Conservation (phyloP, 1,284 basidiomycete genomes). For the Exsudoporus floridanus region DNA sequence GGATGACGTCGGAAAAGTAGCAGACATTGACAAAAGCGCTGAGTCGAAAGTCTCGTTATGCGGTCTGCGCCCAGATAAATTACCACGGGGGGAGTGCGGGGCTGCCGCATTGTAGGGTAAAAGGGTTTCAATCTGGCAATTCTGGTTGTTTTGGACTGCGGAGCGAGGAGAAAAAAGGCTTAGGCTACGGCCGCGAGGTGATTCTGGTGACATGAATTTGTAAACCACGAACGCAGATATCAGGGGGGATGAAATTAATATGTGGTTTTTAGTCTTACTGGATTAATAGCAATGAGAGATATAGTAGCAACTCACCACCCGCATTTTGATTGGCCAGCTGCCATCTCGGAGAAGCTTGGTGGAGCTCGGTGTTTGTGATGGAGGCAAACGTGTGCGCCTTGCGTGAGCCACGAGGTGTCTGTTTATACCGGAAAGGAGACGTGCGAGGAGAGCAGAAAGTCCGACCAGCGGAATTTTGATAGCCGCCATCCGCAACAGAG, state of each 20-base stretch:
- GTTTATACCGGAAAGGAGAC: conserved; percentile 25
- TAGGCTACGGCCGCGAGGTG: conserved; percentile 36
- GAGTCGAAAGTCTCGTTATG: conserved; percentile 28
- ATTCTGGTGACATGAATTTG: conserved; percentile 29
- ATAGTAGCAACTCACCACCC: conserved; percentile 28
- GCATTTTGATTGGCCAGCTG: conserved; percentile 27
- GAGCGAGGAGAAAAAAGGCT: conserved; percentile 35
- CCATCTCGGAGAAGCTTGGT: conserved; percentile 28
- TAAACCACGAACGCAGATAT: conserved; percentile 17
- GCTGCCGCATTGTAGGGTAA: conserved; percentile 36
- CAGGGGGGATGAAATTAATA: conserved; percentile 20
- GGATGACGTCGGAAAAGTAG: conserved; percentile 34
- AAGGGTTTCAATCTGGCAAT: conserved; percentile 19
- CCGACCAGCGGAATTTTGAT: conserved; percentile 12
- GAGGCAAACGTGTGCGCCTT: conserved; percentile 36
- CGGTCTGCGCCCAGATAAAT: conserved; percentile 22
- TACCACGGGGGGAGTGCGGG: conserved; percentile 31
- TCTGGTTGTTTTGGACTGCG: conserved; percentile 25
- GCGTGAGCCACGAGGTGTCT: conserved; percentile 31
- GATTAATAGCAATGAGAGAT: conserved; percentile 13
- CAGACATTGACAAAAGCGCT: conserved; percentile 21
- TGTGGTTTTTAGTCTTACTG: conserved; percentile 21
- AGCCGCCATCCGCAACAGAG: conserved; percentile 18
- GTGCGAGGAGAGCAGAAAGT: conserved; percentile 16
- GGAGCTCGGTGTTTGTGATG: conserved; percentile 36